These are phyloP conservation scores for Solanum tarapatanum DNA, from an alignment of 257 asterid genomes.

Conservation along the genomic window DNA sequence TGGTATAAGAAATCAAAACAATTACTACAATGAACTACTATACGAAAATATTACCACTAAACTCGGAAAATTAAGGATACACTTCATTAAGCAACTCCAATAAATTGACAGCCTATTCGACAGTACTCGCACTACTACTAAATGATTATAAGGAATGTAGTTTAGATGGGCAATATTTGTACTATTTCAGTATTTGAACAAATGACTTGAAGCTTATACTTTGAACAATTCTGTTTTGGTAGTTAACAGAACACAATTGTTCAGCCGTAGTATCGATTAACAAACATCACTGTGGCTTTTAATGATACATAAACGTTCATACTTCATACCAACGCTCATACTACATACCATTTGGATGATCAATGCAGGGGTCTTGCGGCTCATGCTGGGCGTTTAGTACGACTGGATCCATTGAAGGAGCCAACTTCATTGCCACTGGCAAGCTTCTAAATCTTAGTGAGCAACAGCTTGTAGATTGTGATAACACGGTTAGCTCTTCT, in stretches of 20 bases:
- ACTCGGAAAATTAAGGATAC: neutral
- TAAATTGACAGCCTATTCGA: neutral
- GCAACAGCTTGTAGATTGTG: conserved; percentile 86
- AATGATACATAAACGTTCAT: neutral
- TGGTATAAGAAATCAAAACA: neutral
- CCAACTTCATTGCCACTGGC: conserved; percentile 64
- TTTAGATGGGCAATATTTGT: neutral
- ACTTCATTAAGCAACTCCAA: neutral
- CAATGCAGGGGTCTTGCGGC: conserved; percentile 64
- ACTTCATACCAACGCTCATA: no score
- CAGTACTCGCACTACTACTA: neutral
- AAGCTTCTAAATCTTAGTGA: conserved; percentile 70
- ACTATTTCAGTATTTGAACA: neutral
- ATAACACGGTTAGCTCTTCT: conserved; percentile 38
- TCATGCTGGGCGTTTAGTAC: conserved; percentile 97
- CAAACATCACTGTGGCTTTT: neutral
- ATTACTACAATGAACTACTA: neutral
- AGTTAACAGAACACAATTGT: neutral
- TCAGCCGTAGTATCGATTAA: neutral
- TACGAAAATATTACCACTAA: neutral
- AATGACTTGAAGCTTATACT: neutral
- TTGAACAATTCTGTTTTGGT: neutral
- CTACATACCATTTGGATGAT: neutral
- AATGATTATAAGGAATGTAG: neutral
- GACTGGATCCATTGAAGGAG: conserved; percentile 79